Conservation (phyloP, 352 stramenopile genomes). For the Globisporangium okanoganense region DNA sequence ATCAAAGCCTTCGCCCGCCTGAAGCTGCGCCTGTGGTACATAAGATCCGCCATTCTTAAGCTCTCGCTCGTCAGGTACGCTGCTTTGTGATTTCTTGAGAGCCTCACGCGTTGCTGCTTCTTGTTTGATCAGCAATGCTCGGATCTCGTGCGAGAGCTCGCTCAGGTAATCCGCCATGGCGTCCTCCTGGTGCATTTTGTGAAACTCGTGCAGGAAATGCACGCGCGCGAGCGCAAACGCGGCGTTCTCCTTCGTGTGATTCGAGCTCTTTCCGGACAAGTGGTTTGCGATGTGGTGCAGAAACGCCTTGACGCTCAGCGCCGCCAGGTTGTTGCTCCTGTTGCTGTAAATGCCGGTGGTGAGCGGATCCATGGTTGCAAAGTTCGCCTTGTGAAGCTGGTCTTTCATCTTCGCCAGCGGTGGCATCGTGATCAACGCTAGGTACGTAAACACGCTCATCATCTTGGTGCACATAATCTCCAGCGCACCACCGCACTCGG, state of each 20-base stretch:
- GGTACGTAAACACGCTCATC: constrained; percentile 14
- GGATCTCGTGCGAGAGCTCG: constrained; percentile 10
- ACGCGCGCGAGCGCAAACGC: constrained; percentile 35
- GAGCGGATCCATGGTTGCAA: background rate
- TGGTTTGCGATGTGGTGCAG: constrained; percentile 52
- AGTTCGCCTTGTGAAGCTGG: constrained; percentile 8
- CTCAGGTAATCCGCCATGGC: constrained; percentile 50
- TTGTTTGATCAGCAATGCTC: background rate
- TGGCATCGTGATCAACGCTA: constrained; percentile 29
- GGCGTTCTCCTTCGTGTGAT: constrained; percentile 33
- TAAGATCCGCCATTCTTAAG: background rate
- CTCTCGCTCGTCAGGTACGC: background rate
- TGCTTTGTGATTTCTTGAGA: background rate
- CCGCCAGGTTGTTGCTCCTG: constrained; percentile 22
- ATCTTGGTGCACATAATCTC: constrained; percentile 18
- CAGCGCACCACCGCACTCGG: constrained; percentile 4
- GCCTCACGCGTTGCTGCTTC: background rate
- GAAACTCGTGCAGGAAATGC: constrained; percentile 54
- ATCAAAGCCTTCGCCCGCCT: background rate
- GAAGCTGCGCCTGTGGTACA: background rate
- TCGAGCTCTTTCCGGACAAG: constrained; percentile 21
- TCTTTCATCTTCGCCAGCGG: constrained; percentile 30
- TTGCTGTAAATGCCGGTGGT: background rate
- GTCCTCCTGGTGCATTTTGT: constrained; percentile 56
- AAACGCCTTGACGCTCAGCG: constrained; percentile 45